phyloP scores from a whole-genome alignment of 352 stramenopile genomes.

The Globisporangium nodosum region DNA sequence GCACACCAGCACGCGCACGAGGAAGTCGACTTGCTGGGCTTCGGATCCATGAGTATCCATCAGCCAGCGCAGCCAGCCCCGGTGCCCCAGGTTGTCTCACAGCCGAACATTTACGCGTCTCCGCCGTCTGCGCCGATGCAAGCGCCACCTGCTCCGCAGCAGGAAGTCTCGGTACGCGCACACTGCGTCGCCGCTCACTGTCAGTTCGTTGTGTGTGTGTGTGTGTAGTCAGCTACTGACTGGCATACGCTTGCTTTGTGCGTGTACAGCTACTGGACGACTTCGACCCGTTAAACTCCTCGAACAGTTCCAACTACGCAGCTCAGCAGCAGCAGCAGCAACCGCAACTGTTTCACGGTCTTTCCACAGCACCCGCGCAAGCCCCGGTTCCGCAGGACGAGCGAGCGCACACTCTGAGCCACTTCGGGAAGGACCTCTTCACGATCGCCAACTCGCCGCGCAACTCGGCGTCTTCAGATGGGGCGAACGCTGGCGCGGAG shows the following conservation, averaged over 20 bases:
- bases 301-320: slow-evolving; percentile 15
- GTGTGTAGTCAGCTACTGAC: not conserved
- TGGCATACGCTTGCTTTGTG: not conserved
- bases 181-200: not conserved
- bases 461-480: slow-evolving; percentile 18
- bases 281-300: slow-evolving; percentile 38
- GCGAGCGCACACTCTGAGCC: slow-evolving; percentile 57
- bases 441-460: slow-evolving; percentile 81
- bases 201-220: not conserved
- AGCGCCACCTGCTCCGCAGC: slow-evolving; percentile 13
- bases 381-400: slow-evolving; percentile 31
- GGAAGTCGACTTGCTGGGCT: slow-evolving; percentile 78
- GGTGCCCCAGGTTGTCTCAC: slow-evolving; percentile 3
- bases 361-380: slow-evolving; percentile 18
- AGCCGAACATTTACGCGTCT: slow-evolving; percentile 23
- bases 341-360: slow-evolving; percentile 17
- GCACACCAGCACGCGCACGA: slow-evolving; percentile 19
- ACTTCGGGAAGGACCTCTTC: slow-evolving; percentile 85
- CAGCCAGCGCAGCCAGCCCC: not conserved
- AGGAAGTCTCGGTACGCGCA: slow-evolving; percentile 59
- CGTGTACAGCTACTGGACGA: slow-evolving; percentile 35
- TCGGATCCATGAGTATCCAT: slow-evolving; percentile 53
- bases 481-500: slow-evolving; percentile 14
- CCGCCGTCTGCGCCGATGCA: slow-evolving; percentile 17
- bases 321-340: slow-evolving; percentile 24